phyloP scores from a whole-genome alignment of 192 early-diverging fungal genomes.

The Pilaira anomala region DNA sequence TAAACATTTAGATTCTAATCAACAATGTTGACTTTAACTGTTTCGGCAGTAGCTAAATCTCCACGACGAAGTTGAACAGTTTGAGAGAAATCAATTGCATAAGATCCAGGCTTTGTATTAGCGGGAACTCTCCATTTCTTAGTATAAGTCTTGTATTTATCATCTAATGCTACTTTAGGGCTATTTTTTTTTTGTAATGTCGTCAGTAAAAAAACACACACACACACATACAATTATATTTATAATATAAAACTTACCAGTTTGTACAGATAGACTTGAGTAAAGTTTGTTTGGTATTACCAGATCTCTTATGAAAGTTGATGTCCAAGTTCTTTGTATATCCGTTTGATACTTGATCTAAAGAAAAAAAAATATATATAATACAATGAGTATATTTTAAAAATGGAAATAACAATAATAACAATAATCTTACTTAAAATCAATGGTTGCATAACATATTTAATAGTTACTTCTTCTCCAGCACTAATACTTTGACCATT shows the following conservation, averaged over 20 bases:
- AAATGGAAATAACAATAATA: not conserved
- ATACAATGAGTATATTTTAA: not conserved
- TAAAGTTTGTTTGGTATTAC: constrained; percentile 14
- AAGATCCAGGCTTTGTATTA: constrained; percentile 30
- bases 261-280: constrained; percentile 7
- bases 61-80: constrained; percentile 12
- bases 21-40: constrained; percentile 31
- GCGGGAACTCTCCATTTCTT: constrained; percentile 23
- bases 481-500: constrained; percentile 13
- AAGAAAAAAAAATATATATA: not conserved
- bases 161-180: constrained; percentile 21
- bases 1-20: constrained; percentile 9
- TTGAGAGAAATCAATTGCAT: constrained; percentile 28
- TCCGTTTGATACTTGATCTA: constrained; percentile 23
- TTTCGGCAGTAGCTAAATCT: constrained; percentile 22
- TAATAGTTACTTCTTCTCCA: constrained; percentile 11
- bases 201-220: not conserved
- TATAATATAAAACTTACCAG: constrained; percentile 11
- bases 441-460: constrained; percentile 23
- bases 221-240: not conserved
- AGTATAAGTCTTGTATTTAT: constrained; percentile 25
- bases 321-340: constrained; percentile 16
- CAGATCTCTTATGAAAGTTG: constrained; percentile 27
- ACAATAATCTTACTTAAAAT: constrained; percentile 2
- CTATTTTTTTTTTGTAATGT: not conserved